Evolutionary conservation across 495 filamentous ascomycete genomes (phyloP).

Genomic region (Tuber microsphaerosporum): DNA sequence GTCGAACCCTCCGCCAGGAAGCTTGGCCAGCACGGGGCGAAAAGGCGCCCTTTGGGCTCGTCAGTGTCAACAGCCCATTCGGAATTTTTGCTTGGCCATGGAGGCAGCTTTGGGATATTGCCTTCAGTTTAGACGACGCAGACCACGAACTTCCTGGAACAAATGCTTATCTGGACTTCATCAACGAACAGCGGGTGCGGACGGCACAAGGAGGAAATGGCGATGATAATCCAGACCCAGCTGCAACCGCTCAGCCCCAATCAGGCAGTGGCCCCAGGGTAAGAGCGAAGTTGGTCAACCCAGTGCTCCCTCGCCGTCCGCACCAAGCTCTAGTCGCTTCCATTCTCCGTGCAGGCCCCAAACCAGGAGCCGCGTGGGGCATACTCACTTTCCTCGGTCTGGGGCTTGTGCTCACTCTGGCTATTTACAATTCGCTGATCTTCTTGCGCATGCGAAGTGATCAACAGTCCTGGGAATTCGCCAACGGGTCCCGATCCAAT

Average conservation of each 20-base stretch:
- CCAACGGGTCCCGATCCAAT: slow-evolving; percentile 7
- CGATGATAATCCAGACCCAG: background rate
- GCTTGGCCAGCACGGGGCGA: slow-evolving; percentile 25
- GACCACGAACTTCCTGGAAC: slow-evolving; percentile 20
- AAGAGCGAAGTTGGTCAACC: background rate
- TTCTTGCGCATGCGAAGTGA: slow-evolving; percentile 20
- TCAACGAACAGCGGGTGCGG: background rate
- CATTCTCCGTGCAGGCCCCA: slow-evolving; percentile 25
- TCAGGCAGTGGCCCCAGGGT: background rate
- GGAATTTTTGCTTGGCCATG: slow-evolving; percentile 31
- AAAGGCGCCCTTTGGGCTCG: slow-evolving; percentile 9
- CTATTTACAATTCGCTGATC: slow-evolving; percentile 24
- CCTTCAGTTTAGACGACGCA: slow-evolving; percentile 25
- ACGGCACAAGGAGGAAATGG: background rate
- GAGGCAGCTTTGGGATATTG: slow-evolving; percentile 28
- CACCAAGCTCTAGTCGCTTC: slow-evolving; percentile 17
- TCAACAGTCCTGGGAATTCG: slow-evolving; percentile 25
- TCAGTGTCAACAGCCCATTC: slow-evolving; percentile 22
- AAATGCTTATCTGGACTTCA: background rate
- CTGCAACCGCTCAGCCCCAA: background rate
- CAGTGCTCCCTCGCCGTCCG: slow-evolving; percentile 4
- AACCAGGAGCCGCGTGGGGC: slow-evolving; percentile 21
- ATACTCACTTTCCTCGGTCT: slow-evolving; percentile 16
- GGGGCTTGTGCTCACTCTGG: background rate
- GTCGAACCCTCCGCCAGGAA: slow-evolving; percentile 19